Conservation (phyloP, 2,329 filamentous ascomycete species). For the Tolypocladium ovalisporum region DNA sequence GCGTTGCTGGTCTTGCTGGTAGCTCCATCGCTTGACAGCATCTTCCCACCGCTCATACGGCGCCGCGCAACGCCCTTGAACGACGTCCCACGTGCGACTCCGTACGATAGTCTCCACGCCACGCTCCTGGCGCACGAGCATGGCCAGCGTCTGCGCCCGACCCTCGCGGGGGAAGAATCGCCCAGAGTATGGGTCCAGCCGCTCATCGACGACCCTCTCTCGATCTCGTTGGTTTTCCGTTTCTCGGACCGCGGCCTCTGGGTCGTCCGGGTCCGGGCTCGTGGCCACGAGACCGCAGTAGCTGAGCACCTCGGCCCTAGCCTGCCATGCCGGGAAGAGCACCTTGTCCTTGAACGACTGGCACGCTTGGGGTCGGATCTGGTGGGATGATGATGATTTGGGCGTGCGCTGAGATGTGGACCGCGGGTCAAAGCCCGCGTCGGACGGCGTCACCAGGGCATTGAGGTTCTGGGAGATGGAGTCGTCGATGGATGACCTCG, state of each 20-base stretch:
- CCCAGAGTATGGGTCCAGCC: slow-evolving; percentile 82
- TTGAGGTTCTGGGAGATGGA: slow-evolving; percentile 90
- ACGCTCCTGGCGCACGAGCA: slow-evolving; percentile 62
- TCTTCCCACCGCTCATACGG: slow-evolving; percentile 50
- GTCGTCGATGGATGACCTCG: slow-evolving; percentile 78
- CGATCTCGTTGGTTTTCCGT: slow-evolving; percentile 59
- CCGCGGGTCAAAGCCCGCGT: slow-evolving; percentile 63
- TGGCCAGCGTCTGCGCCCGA: slow-evolving; percentile 68
- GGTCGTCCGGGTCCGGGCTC: slow-evolving; percentile 77
- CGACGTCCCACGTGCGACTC: slow-evolving; percentile 67
- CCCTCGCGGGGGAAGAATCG: slow-evolving; percentile 73
- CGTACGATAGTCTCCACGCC: slow-evolving; percentile 72
- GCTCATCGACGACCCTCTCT: slow-evolving; percentile 71
- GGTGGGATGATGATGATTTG: slow-evolving; percentile 33
- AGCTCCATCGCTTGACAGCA: slow-evolving; percentile 53
- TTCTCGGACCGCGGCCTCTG: slow-evolving; percentile 59
- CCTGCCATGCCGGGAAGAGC: slow-evolving; percentile 82
- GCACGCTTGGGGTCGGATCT: slow-evolving; percentile 55
- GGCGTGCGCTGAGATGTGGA: slow-evolving; percentile 58
- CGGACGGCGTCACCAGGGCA: slow-evolving; percentile 67
- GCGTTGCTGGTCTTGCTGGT: slow-evolving; percentile 18
- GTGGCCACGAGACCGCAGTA: slow-evolving; percentile 87
- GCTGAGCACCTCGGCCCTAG: slow-evolving; percentile 68
- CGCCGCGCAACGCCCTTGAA: slow-evolving; percentile 63
- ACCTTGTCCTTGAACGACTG: slow-evolving; percentile 62